Evolutionary conservation across 2,329 filamentous ascomycete species (phyloP).

Genomic region (Sporothrix schenckii): DNA sequence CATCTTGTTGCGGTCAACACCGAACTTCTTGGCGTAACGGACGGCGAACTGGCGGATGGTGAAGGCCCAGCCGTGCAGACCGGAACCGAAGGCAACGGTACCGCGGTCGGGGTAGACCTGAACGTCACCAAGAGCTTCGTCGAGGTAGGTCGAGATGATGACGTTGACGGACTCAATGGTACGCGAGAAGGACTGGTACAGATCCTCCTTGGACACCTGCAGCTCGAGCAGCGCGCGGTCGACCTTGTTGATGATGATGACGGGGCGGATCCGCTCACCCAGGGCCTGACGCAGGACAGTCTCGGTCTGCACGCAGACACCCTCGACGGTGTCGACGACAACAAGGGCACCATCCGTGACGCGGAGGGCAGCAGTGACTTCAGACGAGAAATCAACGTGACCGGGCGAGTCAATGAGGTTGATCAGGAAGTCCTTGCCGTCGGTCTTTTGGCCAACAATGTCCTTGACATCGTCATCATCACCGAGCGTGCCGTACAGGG

Average conservation of each 20-base stretch:
- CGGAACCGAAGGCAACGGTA: constrained; percentile 98
- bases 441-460: constrained; percentile 81
- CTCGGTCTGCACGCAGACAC: constrained; percentile 99
- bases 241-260: constrained; percentile 99
- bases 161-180: constrained; percentile 99
- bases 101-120: constrained; percentile 98
- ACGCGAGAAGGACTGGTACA: constrained; percentile 99
- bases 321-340: constrained; percentile 99
- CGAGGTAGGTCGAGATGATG: constrained; percentile 98
- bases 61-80: constrained; percentile 99
- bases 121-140: constrained; percentile 95
- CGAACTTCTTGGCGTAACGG: constrained; percentile 99
- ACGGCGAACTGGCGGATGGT: constrained; percentile 96
- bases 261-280: constrained; percentile 99
- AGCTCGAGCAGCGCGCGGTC: constrained; percentile 99
- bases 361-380: constrained; percentile 98
- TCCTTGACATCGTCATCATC: constrained; percentile 91
- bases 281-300: constrained; percentile 98
- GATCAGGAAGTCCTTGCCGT: constrained; percentile 97
- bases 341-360: constrained; percentile 99
- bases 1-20: constrained; percentile 99
- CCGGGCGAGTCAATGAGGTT: constrained; percentile 99
- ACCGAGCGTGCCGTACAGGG: constrained; percentile 84
- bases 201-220: constrained; percentile 96
- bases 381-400: constrained; percentile 99